Conservation (phyloP, 2,329 filamentous ascomycete genomes). For the Cryphonectria radicalis region DNA sequence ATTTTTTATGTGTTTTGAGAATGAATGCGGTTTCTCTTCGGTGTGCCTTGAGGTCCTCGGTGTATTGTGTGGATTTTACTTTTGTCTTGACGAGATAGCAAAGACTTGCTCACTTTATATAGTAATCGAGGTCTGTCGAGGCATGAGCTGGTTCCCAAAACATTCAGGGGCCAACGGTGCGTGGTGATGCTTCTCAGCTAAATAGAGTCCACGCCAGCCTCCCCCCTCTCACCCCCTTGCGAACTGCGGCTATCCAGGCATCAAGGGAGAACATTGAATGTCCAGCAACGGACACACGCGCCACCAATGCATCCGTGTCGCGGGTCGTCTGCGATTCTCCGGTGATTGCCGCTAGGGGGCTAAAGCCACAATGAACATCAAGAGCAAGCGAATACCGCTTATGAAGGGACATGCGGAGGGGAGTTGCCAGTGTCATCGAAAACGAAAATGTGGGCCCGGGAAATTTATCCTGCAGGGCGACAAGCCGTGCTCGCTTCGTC, state of each 20-base stretch:
- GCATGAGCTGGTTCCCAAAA: not conserved
- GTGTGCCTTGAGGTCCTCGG: not conserved
- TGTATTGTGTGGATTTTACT: not conserved
- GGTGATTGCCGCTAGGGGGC: constrained; percentile 19
- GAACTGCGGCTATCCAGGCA: not conserved
- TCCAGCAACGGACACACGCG: constrained; percentile 1
- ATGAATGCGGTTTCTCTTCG: not conserved
- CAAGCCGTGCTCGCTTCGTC: not conserved
- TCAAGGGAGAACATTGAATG: not conserved
- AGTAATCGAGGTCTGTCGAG: not conserved
- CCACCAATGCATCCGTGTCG: not conserved
- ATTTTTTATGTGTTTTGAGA: no score
- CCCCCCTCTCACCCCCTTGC: not conserved
- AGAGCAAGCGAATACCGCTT: constrained; percentile 6
- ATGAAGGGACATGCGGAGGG: constrained; percentile 18
- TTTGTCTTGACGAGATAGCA: not conserved
- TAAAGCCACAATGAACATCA: constrained; percentile 3
- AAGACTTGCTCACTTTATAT: not conserved
- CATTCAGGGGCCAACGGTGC: not conserved
- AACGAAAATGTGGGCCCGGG: constrained; percentile 23
- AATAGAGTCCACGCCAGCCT: not conserved
- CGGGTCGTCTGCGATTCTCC: not conserved
- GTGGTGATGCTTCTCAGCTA: not conserved
- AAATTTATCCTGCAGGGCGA: not conserved
- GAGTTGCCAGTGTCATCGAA: constrained; percentile 21